phyloP scores from a whole-genome alignment of 192 early-diverging fungal genomes.

The Jimgerdemannia lactiflua region DNA sequence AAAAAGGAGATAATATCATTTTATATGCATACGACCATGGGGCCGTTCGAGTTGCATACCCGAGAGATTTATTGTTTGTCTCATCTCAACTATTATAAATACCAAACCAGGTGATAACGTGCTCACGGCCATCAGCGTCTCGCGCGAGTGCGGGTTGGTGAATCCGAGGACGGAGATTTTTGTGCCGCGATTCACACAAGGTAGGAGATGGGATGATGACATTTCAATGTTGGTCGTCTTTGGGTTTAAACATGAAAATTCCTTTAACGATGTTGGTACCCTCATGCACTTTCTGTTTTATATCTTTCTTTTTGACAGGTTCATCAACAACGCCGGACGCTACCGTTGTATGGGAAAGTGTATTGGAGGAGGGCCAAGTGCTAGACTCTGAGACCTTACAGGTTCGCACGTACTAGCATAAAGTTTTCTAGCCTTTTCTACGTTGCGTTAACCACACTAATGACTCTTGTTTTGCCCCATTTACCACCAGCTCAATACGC shows the following conservation, averaged over 20 bases:
- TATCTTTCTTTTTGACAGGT: constrained; percentile 18
- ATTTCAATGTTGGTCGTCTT: not conserved
- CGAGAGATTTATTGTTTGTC: not conserved
- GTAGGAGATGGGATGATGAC: constrained; percentile 9
- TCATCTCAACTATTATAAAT: constrained; percentile 1
- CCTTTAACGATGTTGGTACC: no score
- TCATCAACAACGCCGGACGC: constrained; percentile 48
- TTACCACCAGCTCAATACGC: not conserved
- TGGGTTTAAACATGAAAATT: no score
- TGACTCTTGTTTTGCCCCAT: constrained; percentile 8
- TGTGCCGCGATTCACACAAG: constrained; percentile 63
- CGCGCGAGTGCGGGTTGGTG: constrained; percentile 90
- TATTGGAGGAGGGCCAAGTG: constrained; percentile 38
- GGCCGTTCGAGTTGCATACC: no score
- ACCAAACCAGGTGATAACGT: constrained; percentile 80
- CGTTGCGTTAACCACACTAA: not conserved
- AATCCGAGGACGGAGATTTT: constrained; percentile 70
- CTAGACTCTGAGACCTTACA: constrained; percentile 34
- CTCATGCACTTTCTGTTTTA: no score
- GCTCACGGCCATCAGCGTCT: constrained; percentile 92
- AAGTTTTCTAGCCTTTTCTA: no score
- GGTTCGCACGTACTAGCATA: not conserved
- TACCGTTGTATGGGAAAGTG: constrained; percentile 71
- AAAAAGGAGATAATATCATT: not conserved
- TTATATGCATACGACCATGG: no score